A percentile compares a stretch with the other conserved stretches of the same genome.
Evolutionary conservation across 345 rosid species (phyloP).

Genomic region (Anacardium occidentale): DNA sequence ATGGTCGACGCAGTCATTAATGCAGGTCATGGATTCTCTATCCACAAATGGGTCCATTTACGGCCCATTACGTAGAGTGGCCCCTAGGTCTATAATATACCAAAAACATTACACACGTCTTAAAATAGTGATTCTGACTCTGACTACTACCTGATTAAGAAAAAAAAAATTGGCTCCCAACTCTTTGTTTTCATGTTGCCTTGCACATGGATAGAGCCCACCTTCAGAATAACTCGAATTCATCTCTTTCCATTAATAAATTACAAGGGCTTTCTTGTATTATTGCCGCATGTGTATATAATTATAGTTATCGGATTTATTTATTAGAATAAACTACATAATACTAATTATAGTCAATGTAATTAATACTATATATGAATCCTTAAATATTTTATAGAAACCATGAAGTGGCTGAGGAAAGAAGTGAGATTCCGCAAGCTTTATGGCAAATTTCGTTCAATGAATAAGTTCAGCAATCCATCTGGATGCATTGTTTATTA

Average conservation of each 20-base stretch:
- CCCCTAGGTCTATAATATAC: constrained; percentile 27
- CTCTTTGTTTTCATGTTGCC: constrained; percentile 21
- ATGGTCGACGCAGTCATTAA: constrained; percentile 16
- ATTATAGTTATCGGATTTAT: too few relatives aligned
- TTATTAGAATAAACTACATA: too few relatives aligned
- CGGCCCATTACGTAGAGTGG: constrained; percentile 33
- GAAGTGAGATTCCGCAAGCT: too few relatives aligned
- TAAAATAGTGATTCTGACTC: constrained; percentile 13
- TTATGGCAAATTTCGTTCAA: too few relatives aligned
- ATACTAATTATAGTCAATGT: too few relatives aligned
- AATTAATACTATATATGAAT: too few relatives aligned
- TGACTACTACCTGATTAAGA: constrained; percentile 8
- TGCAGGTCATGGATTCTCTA: constrained; percentile 30
- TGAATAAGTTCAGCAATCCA: background rate
- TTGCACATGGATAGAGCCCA: constrained; percentile 52
- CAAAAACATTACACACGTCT: constrained; percentile 17
- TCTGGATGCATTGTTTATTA: too few relatives aligned
- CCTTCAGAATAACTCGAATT: background rate
- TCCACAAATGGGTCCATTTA: constrained; percentile 20
- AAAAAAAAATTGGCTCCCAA: background rate
- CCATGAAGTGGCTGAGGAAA: too few relatives aligned
- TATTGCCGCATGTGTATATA: too few relatives aligned
- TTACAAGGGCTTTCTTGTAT: too few relatives aligned
- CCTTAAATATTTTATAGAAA: too few relatives aligned
- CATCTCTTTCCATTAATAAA: too few relatives aligned